Base-by-base conservation (phyloP, 306 rosid genomes). In the Sphenostylis stenocarpa region DNA sequence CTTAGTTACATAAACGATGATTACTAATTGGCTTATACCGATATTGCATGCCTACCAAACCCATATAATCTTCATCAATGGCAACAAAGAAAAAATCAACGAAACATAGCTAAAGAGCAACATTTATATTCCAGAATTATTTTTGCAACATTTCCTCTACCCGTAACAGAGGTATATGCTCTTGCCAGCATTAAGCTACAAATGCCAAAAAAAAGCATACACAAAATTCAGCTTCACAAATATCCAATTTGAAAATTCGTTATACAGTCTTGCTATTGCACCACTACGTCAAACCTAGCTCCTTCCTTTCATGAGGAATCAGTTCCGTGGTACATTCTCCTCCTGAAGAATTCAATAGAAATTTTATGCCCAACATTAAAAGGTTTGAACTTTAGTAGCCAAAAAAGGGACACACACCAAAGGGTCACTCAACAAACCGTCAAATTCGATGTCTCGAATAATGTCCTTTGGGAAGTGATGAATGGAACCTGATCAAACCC, bases 401-500 rank as follows among this genome's bases (percentile, higher is more conserved):
- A 81, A 64, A 63, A 36, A 23, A 75, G 77, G 61, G 66, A 15
- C 39, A 19, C 13, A 5, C 23, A 34, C 5, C 48, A 77, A 9
- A 17, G 43, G 24, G 34, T 36, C 9, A 67, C 55, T 66, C 11
- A 67, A 48, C 36, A 58, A 67, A 65, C 29, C 31, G 7, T 44
- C 31, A 64, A 55, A 33, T 61, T 64, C 33, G 16, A 62, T 74
- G 7, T 44, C 57, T 38, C 64, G 10, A 68, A 20, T 10, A 57
- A 72, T 23, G 2, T 44, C 33, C 6, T 21, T 23, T 0, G 7
- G n/a, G 58, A 57, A 75, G 2, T 63, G 79, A 56, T 16, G 70
- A 75, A 19, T 44, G 75, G 66, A 28, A 26, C 3, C 20, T 11
- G 69, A 81, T 62, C 5, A 43, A 77, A 73, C 80, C 81, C 67